These are phyloP conservation scores for Aquilaria yunnanensis DNA, from an alignment of 345 rosid species.

Conservation along the genomic window DNA sequence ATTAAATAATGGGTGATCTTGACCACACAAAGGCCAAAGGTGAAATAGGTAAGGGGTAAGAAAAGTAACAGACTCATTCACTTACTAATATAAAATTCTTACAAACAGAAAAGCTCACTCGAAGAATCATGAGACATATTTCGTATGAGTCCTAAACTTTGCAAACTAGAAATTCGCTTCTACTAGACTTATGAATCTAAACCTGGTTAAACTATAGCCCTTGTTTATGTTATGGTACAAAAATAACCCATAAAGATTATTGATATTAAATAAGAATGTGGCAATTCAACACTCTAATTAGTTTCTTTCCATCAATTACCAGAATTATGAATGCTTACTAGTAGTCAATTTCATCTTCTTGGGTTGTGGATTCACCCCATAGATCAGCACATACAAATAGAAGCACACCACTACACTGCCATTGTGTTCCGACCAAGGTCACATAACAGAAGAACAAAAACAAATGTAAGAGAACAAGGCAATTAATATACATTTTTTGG, in stretches of 20 bases:
- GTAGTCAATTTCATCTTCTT: conserved; percentile 63
- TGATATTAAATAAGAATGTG: not conserved
- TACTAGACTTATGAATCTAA: not conserved
- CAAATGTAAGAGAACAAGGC: not conserved
- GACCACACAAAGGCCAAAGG: no score
- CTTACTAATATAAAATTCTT: no score
- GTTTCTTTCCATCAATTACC: no score
- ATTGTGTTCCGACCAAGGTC: not conserved
- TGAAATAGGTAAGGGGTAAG: no score
- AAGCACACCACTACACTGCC: conserved; percentile 88
- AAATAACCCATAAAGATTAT: not conserved
- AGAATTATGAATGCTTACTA: conserved; percentile 17
- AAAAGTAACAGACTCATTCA: no score
- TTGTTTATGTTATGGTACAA: not conserved
- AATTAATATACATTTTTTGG: not conserved
- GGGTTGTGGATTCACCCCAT: conserved; percentile 98
- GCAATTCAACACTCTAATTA: conserved; percentile 9
- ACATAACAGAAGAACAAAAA: not conserved
- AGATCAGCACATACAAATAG: conserved; percentile 61
- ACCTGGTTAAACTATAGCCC: not conserved
- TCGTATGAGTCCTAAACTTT: not conserved
- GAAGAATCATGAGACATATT: no score
- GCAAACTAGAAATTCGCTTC: conserved; percentile 4
- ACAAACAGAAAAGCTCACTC: no score
- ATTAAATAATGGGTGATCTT: no score